Percentiles rank a stretch among this genome's conserved stretches.
Conservation (phyloP, 768 basidiomycete species). For the Boletellus ananiceps region DNA sequence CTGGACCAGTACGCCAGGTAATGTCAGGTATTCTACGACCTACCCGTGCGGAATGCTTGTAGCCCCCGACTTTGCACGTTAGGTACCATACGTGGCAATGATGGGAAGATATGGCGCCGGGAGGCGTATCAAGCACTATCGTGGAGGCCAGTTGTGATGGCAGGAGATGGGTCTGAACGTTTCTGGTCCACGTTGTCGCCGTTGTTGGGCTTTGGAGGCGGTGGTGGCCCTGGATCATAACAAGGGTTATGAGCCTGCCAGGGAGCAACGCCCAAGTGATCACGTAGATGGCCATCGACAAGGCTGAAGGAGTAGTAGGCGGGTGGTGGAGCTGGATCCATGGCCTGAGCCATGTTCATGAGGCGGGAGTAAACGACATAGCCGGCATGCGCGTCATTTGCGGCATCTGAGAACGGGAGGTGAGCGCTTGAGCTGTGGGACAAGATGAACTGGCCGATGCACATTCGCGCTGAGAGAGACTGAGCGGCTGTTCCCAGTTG, state of each 20-base stretch:
- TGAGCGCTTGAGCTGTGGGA: not conserved
- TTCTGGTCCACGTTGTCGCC: conserved; percentile 14
- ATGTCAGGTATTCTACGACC: not conserved
- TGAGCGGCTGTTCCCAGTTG: conserved; percentile 62
- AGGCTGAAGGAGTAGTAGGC: conserved; percentile 57
- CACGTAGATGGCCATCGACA: conserved; percentile 42
- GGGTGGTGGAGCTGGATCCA: conserved; percentile 30
- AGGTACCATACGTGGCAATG: not conserved
- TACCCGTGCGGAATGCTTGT: not conserved
- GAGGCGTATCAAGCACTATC: not conserved
- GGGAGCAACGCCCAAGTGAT: conserved; percentile 28
- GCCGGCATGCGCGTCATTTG: conserved; percentile 67
- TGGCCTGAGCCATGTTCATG: conserved; percentile 35
- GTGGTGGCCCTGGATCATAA: conserved; percentile 73
- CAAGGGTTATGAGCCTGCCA: conserved; percentile 62
- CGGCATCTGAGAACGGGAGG: conserved; percentile 47
- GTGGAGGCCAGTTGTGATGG: not conserved
- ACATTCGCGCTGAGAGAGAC: conserved; percentile 55
- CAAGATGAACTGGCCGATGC: conserved; percentile 22
- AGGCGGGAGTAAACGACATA: conserved; percentile 50
- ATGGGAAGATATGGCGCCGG: not conserved
- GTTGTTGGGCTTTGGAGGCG: conserved; percentile 40
- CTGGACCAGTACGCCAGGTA: not conserved
- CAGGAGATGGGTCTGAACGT: not conserved
- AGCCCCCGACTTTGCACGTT: not conserved